Evolutionary conservation across 1,139 yeast species (phyloP).

Genomic region (Scheffersomyces illinoinensis): DNA sequence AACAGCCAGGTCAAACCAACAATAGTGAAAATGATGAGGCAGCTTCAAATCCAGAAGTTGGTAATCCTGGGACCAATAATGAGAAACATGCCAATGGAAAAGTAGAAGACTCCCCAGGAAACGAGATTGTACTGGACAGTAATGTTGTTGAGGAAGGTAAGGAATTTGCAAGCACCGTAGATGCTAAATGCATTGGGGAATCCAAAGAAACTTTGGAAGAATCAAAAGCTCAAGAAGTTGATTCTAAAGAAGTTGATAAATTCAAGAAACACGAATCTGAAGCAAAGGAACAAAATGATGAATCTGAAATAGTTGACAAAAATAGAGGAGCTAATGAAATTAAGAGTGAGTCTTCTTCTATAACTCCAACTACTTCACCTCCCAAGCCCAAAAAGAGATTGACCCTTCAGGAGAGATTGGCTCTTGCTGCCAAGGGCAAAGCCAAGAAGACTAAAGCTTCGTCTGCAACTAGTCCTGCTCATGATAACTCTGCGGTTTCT

Average conservation of each 20-base stretch:
- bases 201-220: not conserved
- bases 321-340: not conserved
- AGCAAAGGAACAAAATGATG: conserved; percentile 3
- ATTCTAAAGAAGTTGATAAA: conserved; percentile 7
- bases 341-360: not conserved
- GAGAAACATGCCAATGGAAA: not conserved
- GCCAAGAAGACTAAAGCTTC: conserved; percentile 15
- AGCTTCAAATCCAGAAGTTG: not conserved
- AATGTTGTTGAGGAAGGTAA: not conserved
- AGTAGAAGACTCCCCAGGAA: not conserved
- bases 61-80: not conserved
- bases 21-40: not conserved
- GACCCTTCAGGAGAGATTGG: conserved; percentile 77
- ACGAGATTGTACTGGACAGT: not conserved
- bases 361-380: not conserved
- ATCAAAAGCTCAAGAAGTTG: not conserved
- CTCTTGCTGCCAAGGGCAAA: conserved; percentile 69
- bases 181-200: not conserved
- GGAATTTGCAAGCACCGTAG: not conserved
- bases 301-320: not conserved
- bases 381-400: conserved; percentile 45
- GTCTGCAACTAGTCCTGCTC: conserved; percentile 6
- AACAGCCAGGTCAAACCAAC: not conserved
- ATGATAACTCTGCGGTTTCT: conserved; percentile 5
- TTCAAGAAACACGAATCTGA: not conserved